phyloP scores from a whole-genome alignment of 2,329 filamentous ascomycete species.

The Apiospora marii region DNA sequence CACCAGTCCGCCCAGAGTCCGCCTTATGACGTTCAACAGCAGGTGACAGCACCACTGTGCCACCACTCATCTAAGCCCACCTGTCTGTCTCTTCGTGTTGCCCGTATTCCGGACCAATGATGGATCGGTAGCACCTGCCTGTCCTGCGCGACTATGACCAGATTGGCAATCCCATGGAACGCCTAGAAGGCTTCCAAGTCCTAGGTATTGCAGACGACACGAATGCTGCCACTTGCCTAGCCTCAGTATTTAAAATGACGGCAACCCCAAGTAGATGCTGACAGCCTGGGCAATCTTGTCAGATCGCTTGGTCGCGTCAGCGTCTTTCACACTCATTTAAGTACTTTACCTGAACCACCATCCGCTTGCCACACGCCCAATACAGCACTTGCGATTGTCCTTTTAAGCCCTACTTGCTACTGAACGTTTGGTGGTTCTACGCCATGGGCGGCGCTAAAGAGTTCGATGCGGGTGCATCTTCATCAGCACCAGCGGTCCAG shows the following conservation, averaged over 20 bases:
- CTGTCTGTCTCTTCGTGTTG: not conserved
- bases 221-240: not conserved
- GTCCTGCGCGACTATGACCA: not conserved
- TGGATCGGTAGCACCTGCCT: not conserved
- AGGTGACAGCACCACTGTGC: conserved; percentile 1
- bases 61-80: not conserved
- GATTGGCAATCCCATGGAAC: not conserved
- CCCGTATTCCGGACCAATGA: conserved; percentile 9
- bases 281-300: not conserved
- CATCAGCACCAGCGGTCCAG: not conserved
- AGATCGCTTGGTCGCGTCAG: not conserved
- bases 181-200: too few species aligned
- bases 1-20: not conserved
- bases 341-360: not conserved
- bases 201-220: not conserved
- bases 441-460: not conserved
- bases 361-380: not conserved
- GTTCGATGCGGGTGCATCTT: not conserved
- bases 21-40: not conserved
- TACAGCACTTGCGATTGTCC: not conserved
- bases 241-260: not conserved
- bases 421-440: not conserved
- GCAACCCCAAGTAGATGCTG: not conserved
- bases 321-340: not conserved
- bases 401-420: not conserved